Evolutionary conservation across 495 filamentous ascomycete species (phyloP), one percentile per base, ranked within the genome.

Genomic region (Penicillium crystallinum): DNA sequence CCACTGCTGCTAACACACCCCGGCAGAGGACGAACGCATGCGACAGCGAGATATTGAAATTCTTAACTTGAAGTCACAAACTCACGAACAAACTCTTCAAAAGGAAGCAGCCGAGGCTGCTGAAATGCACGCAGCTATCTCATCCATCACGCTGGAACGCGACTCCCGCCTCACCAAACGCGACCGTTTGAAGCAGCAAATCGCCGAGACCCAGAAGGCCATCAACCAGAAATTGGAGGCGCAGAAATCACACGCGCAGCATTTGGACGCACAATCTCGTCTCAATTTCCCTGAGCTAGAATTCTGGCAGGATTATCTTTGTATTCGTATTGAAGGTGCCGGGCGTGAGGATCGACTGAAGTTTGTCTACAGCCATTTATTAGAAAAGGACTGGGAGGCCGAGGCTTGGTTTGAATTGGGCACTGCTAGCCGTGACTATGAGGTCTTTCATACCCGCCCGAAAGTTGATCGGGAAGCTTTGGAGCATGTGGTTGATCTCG

Each of bases 381-480:
- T 72, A 8, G 92, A 96, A 71, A 79, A 83, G 55, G 85, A 93
- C 59, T 93, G 90, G 88, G 88, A 88, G 57, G 80, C 83, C 50
- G 93, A 98, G 72, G 88, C 84, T 9, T 96, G 85, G 84, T 98
- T 98, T 67, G 91, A 96, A 76, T 71, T 98, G 48, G 84, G 85
- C 57, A 92, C 85, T 56, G 79, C 82, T 10, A 83, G 79, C 55
- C 76, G 86, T 47, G 93, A 97, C 49, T 97, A 96, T 65, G 83
- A 86, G 60, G 84, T 98, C 9, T 77, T 81, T 44, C 82, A 84
- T 40, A 87, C 83, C 55, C 74, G 83, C 58, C 92, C 92, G 22
- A 96, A 90, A 70, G 47, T 93, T 47, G 87, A 95, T 63, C 72
- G 76, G 51, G 82, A 87, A 22, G 79, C 82, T 53, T 74, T 96